Base-by-base conservation (phyloP, 768 basidiomycete species). In the Termitomyces bulborhizus region DNA sequence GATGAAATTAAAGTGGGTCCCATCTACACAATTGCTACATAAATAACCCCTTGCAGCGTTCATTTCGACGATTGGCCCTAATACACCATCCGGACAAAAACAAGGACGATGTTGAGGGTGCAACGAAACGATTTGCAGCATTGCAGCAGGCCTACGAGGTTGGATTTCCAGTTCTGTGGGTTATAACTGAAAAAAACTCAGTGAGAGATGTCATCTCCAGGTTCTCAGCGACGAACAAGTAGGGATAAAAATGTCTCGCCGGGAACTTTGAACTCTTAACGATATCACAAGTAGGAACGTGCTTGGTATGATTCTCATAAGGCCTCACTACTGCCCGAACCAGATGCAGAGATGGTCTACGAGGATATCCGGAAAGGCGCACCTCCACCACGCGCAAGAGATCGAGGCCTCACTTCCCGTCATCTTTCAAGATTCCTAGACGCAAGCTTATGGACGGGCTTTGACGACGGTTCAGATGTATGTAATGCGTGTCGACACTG, bases 221-320 rank as follows among this genome's bases (percentile, higher is more conserved):
- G 87, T 96, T 46, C 78, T 98, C 42, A 93, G 91, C 62, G 96
- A 98, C 68, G 92, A 95, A 57, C 93, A 98, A 81, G 93, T 92
- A 72, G 71, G 82, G 59, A 55, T 49, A 44, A 26, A 15, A 6
- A 44, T 43, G 50, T 16, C 12, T 37, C 29, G 32, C 29, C 6
- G 18, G 29, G 24, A 50, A 52, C 26, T 39, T 41, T 56, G 49
- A 57, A 55, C 49, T 65, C 46, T 67, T 58, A 51, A 54, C 53
- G 58, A 59, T 56, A 40, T 50, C 54, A 54, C 68, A 77, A 80
- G 75, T 82, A 96, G 90, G 96, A 98, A 78, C 79, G 97, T 62
- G 94, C 97, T 43, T 99, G 94, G 91, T 99, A 99, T 69, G 97
- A 99, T 70, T 85, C 85, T 4, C 96, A 98, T 68, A 85, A 86